Percentiles rank a stretch among this genome's conserved stretches.
These are phyloP conservation scores for Arbutus unedo DNA, from an alignment of 148 eudicot genomes.

Conservation along the genomic window DNA sequence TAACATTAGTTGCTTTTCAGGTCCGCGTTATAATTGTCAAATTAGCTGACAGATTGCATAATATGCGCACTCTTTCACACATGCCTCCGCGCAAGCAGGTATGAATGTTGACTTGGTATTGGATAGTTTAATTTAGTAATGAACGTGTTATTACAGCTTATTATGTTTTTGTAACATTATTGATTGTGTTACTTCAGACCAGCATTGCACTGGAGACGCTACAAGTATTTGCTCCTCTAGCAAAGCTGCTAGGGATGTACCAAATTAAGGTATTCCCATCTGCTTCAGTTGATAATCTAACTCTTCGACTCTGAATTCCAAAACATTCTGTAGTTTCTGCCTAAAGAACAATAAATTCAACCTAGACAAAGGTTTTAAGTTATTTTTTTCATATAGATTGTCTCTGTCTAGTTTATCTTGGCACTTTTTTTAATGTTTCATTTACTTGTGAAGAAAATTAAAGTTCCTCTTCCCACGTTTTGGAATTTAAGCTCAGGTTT, in stretches of 20 bases:
- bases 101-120: neutral
- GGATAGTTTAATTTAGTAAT: neutral
- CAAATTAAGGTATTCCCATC: slow-evolving; percentile 71
- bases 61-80: slow-evolving; percentile 95
- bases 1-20: slow-evolving; percentile 38
- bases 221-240: slow-evolving; percentile 98
- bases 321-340: neutral
- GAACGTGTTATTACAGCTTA: neutral
- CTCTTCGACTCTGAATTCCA: slow-evolving; percentile 10
- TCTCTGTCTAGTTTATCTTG: neutral
- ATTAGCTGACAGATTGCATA: slow-evolving; percentile 96
- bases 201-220: slow-evolving; percentile 93
- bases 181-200: slow-evolving; percentile 44
- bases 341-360: neutral
- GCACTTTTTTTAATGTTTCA: neutral
- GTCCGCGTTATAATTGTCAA: slow-evolving; percentile 98
- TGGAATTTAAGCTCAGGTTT: neutral
- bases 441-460: neutral
- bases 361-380: neutral
- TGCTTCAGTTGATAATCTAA: slow-evolving; percentile 1
- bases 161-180: slow-evolving; percentile 16
- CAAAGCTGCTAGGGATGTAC: slow-evolving; percentile 94
- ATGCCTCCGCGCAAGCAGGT: slow-evolving; percentile 99
- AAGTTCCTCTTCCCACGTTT: neutral
- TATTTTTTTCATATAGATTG: neutral